Base-by-base conservation (phyloP, 2,329 filamentous ascomycete genomes). In the Colletotrichum tropicicola region DNA sequence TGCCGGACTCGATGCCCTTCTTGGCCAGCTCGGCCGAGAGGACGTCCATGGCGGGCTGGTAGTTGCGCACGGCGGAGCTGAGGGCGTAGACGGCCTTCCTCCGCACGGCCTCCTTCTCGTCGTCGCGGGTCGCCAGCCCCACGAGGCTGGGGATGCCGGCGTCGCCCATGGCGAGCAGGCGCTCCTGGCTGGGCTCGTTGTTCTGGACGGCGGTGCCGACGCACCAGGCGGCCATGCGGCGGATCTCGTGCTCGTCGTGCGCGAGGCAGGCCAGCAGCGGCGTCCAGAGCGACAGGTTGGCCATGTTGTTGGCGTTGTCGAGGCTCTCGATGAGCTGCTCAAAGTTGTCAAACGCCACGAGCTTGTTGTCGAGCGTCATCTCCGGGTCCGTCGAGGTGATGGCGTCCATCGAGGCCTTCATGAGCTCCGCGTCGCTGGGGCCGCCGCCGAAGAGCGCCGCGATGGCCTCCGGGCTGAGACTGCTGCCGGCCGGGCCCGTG, bases 241-340 rank as follows among this genome's bases (percentile, higher is more conserved):
- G 85, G 73, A 97, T 82, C 68, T 96, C 92, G 6, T 84, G 75
- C 73, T 96, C 91, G 10, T 86, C 83, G 72, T 90, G 85, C 52
- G 84, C 82, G 13, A 99, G 83, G 68, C 91, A 88, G 8, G 84
- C 79, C 10, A 98, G 82, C 39, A 99, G 83, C 9, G 93, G 93
- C 10, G 87, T 86, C 96, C 96, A 99, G 30, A 98, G 84, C 6
- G 86, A 86, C 19, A 98, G 82, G 27, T 87, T 87, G 69, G 89
- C 89, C 71, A 99, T 87, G 80, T 98, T 97, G 83, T 98, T 99
- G 63, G 96, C 95, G 77, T 99, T 99, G 84, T 99, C 96, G 71
- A 98, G 89, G 68, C 88, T 89, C 82, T 98, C 94, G 72, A 98
- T 91, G 64, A 97, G 84, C 78, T 97, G 93, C 81, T 97, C 94